phyloP scores from a whole-genome alignment of 192 early-diverging fungal species.

The Thamnidium elegans region DNA sequence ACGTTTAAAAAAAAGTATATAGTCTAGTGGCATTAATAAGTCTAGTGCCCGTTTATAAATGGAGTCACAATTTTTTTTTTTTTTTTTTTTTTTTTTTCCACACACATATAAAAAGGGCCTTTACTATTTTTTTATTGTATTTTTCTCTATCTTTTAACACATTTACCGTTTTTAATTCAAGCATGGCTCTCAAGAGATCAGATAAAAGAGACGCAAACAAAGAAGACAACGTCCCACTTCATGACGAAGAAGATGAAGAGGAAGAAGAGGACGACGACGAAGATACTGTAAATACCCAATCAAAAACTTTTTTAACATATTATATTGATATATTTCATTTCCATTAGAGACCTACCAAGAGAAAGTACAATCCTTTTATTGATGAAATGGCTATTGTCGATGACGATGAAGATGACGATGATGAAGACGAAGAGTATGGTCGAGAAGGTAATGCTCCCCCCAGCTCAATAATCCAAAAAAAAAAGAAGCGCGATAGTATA shows the following conservation, averaged over 20 bases:
- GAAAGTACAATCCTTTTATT: slow-evolving; percentile 49
- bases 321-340: not conserved
- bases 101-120: too few species aligned
- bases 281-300: slow-evolving; percentile 35
- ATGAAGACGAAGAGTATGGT: slow-evolving; percentile 61
- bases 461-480: not conserved
- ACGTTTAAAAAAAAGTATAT: too few species aligned
- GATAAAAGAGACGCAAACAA: slow-evolving; percentile 10
- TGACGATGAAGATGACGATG: slow-evolving; percentile 70
- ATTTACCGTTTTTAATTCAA: too few species aligned
- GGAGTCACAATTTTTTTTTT: too few species aligned
- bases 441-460: slow-evolving; percentile 36
- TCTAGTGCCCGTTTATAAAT: too few species aligned
- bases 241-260: slow-evolving; percentile 54
- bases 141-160: too few species aligned
- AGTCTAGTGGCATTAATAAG: too few species aligned
- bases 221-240: slow-evolving; percentile 41
- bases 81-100: too few species aligned
- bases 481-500: not conserved
- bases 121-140: too few species aligned
- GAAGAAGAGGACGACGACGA: slow-evolving; percentile 48
- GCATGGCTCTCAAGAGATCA: slow-evolving; percentile 16
- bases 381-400: slow-evolving; percentile 69
- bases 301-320: too few species aligned
- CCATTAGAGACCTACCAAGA: slow-evolving; percentile 45